Evolutionary conservation across 768 basidiomycete genomes (phyloP).

Genomic region (Mycena galopus): DNA sequence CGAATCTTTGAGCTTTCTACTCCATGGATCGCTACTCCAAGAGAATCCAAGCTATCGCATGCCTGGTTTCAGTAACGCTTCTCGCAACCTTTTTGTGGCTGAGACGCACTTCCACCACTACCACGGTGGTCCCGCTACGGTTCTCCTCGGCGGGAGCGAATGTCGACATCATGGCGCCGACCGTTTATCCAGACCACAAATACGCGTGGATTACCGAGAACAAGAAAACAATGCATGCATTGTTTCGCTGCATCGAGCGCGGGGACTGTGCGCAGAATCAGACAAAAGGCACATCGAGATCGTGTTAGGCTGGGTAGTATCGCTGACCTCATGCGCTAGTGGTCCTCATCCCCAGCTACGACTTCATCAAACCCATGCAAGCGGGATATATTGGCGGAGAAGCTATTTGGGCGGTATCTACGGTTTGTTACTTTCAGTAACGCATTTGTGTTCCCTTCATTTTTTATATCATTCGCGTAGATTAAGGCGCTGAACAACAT

Average conservation of each 20-base stretch:
- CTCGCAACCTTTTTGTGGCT: no score
- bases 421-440: constrained; percentile 34
- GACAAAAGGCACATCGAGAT: constrained; percentile 34
- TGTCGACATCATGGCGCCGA: constrained; percentile 20
- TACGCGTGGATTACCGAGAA: constrained; percentile 19
- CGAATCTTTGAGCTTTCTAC: no score
- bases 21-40: no score
- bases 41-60: no score
- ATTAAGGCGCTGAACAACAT: constrained; percentile 42
- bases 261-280: constrained; percentile 49
- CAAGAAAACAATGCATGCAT: not conserved
- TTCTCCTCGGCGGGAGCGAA: not conserved
- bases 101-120: no score
- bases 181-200: constrained; percentile 8
- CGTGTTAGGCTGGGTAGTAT: not conserved
- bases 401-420: constrained; percentile 47
- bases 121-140: no score
- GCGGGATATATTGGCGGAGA: constrained; percentile 45
- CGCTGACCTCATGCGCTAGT: constrained; percentile 27
- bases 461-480: constrained; percentile 11
- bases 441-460: not conserved
- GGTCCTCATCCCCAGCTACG: constrained; percentile 45
- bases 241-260: constrained; percentile 42
- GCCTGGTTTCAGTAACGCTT: no score
- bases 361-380: constrained; percentile 43